Evolutionary conservation across 495 filamentous ascomycete species (phyloP), one percentile per base, ranked within the genome.

Genomic region (Neurospora discreta): DNA sequence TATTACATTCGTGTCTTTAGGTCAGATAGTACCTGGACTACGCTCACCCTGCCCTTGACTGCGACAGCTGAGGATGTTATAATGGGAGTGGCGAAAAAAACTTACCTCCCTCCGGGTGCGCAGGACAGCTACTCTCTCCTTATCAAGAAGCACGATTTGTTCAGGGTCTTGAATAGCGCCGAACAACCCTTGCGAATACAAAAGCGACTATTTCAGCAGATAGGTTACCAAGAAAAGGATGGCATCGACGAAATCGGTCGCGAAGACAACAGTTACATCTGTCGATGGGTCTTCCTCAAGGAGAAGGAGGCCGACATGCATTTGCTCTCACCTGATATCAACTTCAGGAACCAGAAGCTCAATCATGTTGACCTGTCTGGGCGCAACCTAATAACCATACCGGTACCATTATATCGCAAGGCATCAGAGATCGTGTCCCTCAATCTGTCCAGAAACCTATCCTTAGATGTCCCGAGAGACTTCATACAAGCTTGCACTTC

Each of bases 1-100:
- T 97, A 95, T 79, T 97, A 93, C 78, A 95, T 98, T 73, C 93
- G 96, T n/a, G 89, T 99, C 20, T 99, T 98, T 82, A 90, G 94
- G 38, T 88, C 91, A 13, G 96, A 99, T 78, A 91, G 90, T 16
- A 97, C 96, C 9, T 99, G 98, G 81, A 93, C 93, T 9, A 97
- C 94, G 0, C 87, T 98, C 18, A 93, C 93, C 26, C 88, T 92
- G 75, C 84, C 87, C 20, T 81, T 98, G 73, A 92, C 92, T 76
- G 89, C 95, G 7, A 93, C 93, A 0, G 95, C 96, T 9, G 80
- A 86, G 16, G 95, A 98, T 52, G 89, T 98, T 33, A 88, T 98
- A 68, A 83, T 87, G 15, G 90, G 93, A 77, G 86, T 98, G 70
- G 91, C 93, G 39, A 92, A 91, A 80, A 98, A 98, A 81, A 95